phyloP scores from a whole-genome alignment of 2,329 filamentous ascomycete species.

The Zasmidium angulare region DNA sequence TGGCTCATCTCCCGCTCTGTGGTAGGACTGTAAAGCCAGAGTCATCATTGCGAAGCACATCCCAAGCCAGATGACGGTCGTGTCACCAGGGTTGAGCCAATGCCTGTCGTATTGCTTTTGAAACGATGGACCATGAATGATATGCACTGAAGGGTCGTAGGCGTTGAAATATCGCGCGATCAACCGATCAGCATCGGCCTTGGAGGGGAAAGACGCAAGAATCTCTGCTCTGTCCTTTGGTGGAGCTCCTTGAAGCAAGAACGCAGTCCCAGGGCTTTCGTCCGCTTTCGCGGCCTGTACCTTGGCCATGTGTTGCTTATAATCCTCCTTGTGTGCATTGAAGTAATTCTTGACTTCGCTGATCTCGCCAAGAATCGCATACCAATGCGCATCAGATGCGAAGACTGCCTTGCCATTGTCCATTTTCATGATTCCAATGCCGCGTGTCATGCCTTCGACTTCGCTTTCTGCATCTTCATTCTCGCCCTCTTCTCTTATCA shows the following conservation, averaged over 20 bases:
- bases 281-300: constrained; percentile 66
- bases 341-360: constrained; percentile 94
- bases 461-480: constrained; percentile 59
- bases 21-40: constrained; percentile 75
- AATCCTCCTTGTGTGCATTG: constrained; percentile 78
- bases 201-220: constrained; percentile 74
- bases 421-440: constrained; percentile 55
- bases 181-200: constrained; percentile 78
- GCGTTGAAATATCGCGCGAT: constrained; percentile 91
- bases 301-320: constrained; percentile 76
- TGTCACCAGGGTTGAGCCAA: constrained; percentile 72
- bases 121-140: constrained; percentile 72
- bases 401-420: constrained; percentile 50
- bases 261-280: constrained; percentile 65
- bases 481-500: constrained; percentile 52
- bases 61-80: constrained; percentile 75
- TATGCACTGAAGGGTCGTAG: constrained; percentile 61
- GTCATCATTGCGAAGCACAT: constrained; percentile 74
- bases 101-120: constrained; percentile 67
- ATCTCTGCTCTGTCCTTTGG: constrained; percentile 74
- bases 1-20: constrained; percentile 77
- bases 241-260: constrained; percentile 72
- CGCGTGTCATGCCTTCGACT: constrained; percentile 53
- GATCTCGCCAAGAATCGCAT: constrained; percentile 63
- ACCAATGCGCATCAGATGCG: constrained; percentile 54